Conservation (phyloP, 495 filamentous ascomycete species). For the Cercophora samala region DNA sequence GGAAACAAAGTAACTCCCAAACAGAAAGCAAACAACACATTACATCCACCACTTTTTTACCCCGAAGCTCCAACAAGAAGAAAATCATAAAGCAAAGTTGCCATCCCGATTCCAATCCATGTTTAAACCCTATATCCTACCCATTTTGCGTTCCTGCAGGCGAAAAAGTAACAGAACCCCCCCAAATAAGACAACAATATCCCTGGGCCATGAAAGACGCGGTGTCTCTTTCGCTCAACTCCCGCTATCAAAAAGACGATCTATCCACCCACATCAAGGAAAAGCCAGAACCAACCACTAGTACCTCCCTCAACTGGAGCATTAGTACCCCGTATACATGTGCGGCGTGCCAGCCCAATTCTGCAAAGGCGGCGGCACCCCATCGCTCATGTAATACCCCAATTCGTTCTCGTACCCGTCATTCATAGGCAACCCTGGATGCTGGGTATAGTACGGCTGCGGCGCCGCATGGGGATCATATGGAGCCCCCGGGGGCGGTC, state of each 20-base stretch:
- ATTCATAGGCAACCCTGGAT: conserved; percentile 19
- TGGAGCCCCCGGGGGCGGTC: neutral
- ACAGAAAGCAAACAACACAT: neutral
- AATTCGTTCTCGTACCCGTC: conserved; percentile 37
- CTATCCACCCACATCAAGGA: no score
- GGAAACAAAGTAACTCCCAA: neutral
- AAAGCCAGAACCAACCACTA: neutral
- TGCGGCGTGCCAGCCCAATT: conserved; percentile 24
- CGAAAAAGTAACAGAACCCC: neutral
- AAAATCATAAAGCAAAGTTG: neutral
- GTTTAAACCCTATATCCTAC: neutral
- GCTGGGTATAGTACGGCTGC: conserved; percentile 27
- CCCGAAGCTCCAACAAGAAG: neutral
- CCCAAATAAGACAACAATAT: neutral
- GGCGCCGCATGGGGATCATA: conserved; percentile 27
- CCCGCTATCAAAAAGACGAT: neutral
- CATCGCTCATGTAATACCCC: conserved; percentile 32
- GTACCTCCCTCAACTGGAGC: neutral
- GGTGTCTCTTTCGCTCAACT: neutral
- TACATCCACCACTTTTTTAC: neutral
- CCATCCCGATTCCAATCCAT: neutral
- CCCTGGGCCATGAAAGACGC: neutral
- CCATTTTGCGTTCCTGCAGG: neutral
- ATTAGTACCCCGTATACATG: conserved; percentile 18
- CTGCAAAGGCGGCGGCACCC: conserved; percentile 17